Percentiles rank a stretch among this genome's conserved stretches.
phyloP scores from a whole-genome alignment of 1,284 basidiomycete genomes.

The Athelia sp. region DNA sequence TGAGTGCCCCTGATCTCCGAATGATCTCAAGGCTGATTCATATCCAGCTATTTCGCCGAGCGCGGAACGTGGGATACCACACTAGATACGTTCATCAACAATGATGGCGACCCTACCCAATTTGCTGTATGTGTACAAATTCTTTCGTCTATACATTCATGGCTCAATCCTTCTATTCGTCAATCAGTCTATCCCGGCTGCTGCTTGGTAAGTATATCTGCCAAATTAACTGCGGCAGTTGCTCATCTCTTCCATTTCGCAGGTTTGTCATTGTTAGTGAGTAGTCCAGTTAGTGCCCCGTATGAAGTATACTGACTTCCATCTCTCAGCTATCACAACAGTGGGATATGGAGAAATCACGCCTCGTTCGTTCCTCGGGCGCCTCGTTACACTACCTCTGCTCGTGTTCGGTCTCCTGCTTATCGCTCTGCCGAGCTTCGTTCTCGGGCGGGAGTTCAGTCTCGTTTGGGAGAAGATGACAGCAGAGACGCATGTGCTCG shows the following conservation, averaged over 20 bases:
- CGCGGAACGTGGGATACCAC: constrained; percentile 82
- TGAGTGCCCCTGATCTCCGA: constrained; percentile 36
- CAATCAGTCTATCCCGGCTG: constrained; percentile 69
- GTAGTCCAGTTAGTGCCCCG: constrained; percentile 21
- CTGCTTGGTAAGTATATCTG: constrained; percentile 39
- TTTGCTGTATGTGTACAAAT: constrained; percentile 47
- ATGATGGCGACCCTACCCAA: constrained; percentile 76
- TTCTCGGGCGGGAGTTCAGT: constrained; percentile 85
- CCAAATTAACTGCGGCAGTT: background rate
- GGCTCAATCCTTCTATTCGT: constrained; percentile 8
- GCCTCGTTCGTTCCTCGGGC: constrained; percentile 76
- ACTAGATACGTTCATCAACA: constrained; percentile 75
- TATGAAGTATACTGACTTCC: background rate
- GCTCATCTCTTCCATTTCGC: constrained; percentile 3
- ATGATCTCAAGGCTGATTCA: background rate
- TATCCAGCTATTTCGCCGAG: constrained; percentile 76
- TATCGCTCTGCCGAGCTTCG: constrained; percentile 85
- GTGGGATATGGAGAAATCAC: constrained; percentile 88
- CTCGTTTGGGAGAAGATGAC: constrained; percentile 82
- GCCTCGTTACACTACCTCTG: constrained; percentile 78
- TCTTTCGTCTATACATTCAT: background rate
- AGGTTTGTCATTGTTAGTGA: constrained; percentile 43
- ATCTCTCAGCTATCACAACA: constrained; percentile 66
- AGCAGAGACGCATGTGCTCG: constrained; percentile 31
- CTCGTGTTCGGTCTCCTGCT: constrained; percentile 82